phyloP scores from a whole-genome alignment of 2,329 filamentous ascomycete species.

The Orbilia quercus region DNA sequence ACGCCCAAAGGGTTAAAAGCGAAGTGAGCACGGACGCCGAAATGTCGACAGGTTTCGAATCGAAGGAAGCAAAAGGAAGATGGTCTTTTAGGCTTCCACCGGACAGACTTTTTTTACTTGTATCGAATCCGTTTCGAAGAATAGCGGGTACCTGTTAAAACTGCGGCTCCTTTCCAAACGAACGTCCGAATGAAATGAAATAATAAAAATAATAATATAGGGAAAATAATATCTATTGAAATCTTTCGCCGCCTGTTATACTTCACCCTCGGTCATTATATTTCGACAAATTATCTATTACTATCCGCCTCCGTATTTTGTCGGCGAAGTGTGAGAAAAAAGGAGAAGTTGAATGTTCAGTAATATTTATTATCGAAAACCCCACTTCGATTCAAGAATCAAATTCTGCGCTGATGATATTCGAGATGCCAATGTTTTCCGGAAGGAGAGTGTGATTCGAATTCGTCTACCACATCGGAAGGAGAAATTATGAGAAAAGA shows the following conservation, averaged over 20 bases:
- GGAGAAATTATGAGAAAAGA: not conserved
- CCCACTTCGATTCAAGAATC: not conserved
- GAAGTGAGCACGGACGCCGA: not conserved
- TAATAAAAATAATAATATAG: not conserved
- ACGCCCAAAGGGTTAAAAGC: not conserved
- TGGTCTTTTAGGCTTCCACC: constrained; percentile 3
- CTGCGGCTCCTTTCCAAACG: not conserved
- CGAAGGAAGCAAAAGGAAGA: not conserved
- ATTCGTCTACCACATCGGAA: not conserved
- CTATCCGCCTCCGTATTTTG: not conserved
- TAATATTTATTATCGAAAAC: not conserved
- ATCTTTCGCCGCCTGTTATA: constrained; percentile 8
- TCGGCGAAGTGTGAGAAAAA: constrained; percentile 8
- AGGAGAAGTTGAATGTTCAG: constrained; percentile 2
- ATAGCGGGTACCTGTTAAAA: constrained; percentile 1
- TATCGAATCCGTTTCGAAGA: constrained; percentile 18
- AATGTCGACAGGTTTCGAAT: not conserved
- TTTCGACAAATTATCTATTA: not conserved
- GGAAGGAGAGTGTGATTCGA: not conserved
- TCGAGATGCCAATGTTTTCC: not conserved
- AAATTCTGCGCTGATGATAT: not conserved
- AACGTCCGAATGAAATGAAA: not conserved
- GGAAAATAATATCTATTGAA: not conserved
- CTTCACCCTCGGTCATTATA: not conserved
- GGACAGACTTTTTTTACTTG: not conserved